Percentiles rank a stretch among this genome's conserved stretches.
Evolutionary conservation across 768 basidiomycete species (phyloP).

Genomic region (Terana coerulea): DNA sequence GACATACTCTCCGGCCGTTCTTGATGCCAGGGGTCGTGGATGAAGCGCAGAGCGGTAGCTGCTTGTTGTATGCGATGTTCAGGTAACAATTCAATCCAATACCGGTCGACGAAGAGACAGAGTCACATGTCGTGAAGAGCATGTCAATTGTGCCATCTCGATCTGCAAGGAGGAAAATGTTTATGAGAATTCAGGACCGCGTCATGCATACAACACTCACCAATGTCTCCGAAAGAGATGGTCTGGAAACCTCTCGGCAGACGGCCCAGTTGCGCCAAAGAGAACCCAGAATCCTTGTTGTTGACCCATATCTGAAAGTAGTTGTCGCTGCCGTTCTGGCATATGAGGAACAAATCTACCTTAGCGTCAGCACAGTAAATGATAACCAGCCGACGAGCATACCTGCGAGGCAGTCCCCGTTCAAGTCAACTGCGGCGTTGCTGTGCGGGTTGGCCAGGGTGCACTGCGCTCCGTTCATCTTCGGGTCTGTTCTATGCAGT

Average conservation of each 20-base stretch:
- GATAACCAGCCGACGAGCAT: conserved; percentile 15
- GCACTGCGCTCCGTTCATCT: conserved; percentile 65
- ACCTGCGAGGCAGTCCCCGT: conserved; percentile 96
- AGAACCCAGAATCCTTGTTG: conserved; percentile 71
- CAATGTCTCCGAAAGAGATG: conserved; percentile 88
- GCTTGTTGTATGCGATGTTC: conserved; percentile 92
- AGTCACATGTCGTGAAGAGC: conserved; percentile 81
- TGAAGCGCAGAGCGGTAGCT: conserved; percentile 74
- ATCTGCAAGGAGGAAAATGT: conserved; percentile 40
- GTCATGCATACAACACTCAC: too few relatives aligned
- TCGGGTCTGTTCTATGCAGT: conserved; percentile 47
- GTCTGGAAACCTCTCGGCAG: conserved; percentile 76
- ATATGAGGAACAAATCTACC: conserved; percentile 82
- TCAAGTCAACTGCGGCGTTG: conserved; percentile 89
- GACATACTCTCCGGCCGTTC: conserved; percentile 56
- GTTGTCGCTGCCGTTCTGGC: conserved; percentile 50
- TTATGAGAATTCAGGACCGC: background rate
- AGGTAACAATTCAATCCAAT: conserved; percentile 74
- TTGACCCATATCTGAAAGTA: conserved; percentile 94
- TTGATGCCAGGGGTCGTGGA: conserved; percentile 45
- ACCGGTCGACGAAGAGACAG: conserved; percentile 64
- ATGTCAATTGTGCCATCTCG: conserved; percentile 97
- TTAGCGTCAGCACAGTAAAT: background rate
- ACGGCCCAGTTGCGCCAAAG: conserved; percentile 57
- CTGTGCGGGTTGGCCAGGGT: conserved; percentile 85